These are phyloP conservation scores for Trebouxiophyceae sp. DNA, from an alignment of 163 green algal genomes.

Conservation along the genomic window DNA sequence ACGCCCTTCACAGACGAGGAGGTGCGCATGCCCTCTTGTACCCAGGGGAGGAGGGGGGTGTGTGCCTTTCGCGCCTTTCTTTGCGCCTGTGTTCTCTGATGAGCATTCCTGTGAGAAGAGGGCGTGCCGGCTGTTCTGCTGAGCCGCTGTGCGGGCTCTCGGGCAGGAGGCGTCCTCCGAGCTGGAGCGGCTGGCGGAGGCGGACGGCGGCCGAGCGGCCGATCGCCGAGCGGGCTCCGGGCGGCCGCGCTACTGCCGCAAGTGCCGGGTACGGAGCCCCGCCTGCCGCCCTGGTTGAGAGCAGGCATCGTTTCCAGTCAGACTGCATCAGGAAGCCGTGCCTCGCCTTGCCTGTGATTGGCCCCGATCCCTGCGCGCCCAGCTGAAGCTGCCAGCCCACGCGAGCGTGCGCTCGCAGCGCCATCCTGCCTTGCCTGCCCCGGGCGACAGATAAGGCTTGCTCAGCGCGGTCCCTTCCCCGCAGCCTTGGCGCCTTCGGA, in stretches of 20 bases:
- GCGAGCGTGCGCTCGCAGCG: too few species aligned
- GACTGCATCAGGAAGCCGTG: too few species aligned
- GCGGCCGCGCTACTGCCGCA: conserved; percentile 47
- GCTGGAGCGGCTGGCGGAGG: neutral
- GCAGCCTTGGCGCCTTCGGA: too few species aligned
- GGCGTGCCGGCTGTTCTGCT: neutral
- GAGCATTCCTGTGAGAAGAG: neutral
- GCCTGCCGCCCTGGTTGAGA: too few species aligned
- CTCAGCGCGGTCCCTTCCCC: too few species aligned
- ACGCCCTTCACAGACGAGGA: conserved; percentile 66
- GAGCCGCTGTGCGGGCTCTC: neutral
- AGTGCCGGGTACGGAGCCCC: conserved; percentile 37
- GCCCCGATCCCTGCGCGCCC: too few species aligned
- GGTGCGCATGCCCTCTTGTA: conserved; percentile 15
- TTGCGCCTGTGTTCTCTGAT: neutral
- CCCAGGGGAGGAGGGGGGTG: neutral
- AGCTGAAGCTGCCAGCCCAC: too few species aligned
- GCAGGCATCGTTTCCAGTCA: too few species aligned
- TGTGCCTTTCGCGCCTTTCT: neutral
- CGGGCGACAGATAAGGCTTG: too few species aligned
- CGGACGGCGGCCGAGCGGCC: too few species aligned
- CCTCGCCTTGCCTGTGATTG: too few species aligned
- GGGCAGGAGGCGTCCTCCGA: neutral
- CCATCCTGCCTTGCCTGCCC: too few species aligned
- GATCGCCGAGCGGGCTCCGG: conserved; percentile 21